Conservation (phyloP, 2,329 filamentous ascomycete genomes). For the Lecanoromycetidae sp. region DNA sequence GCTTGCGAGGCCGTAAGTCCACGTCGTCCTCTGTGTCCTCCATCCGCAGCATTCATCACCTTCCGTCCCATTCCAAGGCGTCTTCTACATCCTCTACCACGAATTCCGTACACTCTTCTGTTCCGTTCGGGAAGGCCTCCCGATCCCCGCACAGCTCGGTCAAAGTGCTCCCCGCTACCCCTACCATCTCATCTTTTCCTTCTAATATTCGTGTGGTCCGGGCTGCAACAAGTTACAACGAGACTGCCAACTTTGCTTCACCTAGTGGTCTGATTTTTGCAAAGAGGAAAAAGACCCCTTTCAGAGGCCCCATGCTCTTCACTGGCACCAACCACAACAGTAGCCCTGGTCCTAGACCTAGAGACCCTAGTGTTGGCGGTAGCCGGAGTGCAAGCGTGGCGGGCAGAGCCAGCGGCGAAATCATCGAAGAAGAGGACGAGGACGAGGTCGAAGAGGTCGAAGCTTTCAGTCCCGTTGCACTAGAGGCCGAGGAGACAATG, state of each 20-base stretch:
- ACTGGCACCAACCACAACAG: conserved; percentile 24
- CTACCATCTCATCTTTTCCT: conserved; percentile 57
- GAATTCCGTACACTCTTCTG: conserved; percentile 34
- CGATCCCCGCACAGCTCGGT: conserved; percentile 80
- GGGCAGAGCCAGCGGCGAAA: conserved; percentile 59
- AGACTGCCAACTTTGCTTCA: conserved; percentile 39
- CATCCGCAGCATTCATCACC: conserved; percentile 79
- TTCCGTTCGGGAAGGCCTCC: conserved; percentile 29
- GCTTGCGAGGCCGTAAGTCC: conserved; percentile 81
- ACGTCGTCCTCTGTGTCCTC: conserved; percentile 93
- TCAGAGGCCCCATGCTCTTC: conserved; percentile 65
- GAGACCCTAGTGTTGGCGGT: conserved; percentile 18
- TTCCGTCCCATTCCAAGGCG: conserved; percentile 84
- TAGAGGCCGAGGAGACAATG: conserved; percentile 21
- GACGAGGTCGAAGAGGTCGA: conserved; percentile 49
- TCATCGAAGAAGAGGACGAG: conserved; percentile 39
- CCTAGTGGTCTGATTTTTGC: conserved; percentile 62
- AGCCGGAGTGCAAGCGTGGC: conserved; percentile 49
- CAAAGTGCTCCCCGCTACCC: conserved; percentile 87
- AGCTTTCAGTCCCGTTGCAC: conserved; percentile 40
- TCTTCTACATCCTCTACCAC: conserved; percentile 80
- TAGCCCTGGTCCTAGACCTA: conserved; percentile 10
- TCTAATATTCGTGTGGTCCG: conserved; percentile 76
- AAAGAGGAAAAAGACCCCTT: conserved; percentile 66
- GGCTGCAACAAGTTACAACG: conserved; percentile 33